phyloP scores from a whole-genome alignment of 768 basidiomycete genomes.

The Phylloporus scabripes region DNA sequence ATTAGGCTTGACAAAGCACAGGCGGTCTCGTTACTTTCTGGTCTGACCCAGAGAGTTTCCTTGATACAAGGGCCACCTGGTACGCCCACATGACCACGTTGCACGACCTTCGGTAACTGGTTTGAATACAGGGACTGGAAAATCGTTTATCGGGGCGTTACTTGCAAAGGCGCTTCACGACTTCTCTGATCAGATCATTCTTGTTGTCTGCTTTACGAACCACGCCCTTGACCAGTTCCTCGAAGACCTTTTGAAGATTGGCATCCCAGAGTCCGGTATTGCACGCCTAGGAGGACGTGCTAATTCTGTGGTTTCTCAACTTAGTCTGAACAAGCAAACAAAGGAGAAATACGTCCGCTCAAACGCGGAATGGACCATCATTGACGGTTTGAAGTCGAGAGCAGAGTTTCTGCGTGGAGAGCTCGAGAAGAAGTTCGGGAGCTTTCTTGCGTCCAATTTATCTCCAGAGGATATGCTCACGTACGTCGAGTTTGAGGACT shows the following conservation, averaged over 20 bases:
- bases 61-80: conserved; percentile 73
- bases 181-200: conserved; percentile 42
- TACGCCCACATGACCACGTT: conserved; percentile 17
- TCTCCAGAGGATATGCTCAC: conserved; percentile 33
- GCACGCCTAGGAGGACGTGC: conserved; percentile 58
- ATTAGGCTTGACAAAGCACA: conserved; percentile 53
- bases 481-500: conserved; percentile 49
- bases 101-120: neutral
- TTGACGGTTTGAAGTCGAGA: conserved; percentile 37
- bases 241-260: conserved; percentile 54
- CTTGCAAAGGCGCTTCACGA: conserved; percentile 57
- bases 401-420: conserved; percentile 25
- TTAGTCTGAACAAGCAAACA: conserved; percentile 41
- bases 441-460: conserved; percentile 22
- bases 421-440: conserved; percentile 29
- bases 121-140: conserved; percentile 53
- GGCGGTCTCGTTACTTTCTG: conserved; percentile 40
- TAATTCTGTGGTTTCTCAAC: conserved; percentile 37
- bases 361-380: conserved; percentile 35
- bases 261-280: conserved; percentile 42
- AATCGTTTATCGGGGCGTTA: conserved; percentile 67
- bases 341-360: conserved; percentile 19
- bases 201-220: conserved; percentile 71
- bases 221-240: conserved; percentile 71
- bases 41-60: conserved; percentile 51